Evolutionary conservation across 2,329 filamentous ascomycete species (phyloP).

Genomic region (Metarhizium guizhouense): DNA sequence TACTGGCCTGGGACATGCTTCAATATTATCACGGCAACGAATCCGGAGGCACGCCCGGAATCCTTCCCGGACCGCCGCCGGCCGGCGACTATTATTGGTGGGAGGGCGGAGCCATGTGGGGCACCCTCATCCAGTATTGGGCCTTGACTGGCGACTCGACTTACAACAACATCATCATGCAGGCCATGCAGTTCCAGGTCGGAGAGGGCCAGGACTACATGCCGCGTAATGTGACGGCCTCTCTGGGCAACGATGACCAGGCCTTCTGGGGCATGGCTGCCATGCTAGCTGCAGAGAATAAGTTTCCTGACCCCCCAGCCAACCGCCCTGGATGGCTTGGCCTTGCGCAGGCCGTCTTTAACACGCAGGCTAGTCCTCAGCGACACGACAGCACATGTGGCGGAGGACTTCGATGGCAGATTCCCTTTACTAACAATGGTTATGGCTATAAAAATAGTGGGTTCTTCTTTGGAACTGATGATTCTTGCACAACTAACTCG

Average conservation of each 20-base stretch:
- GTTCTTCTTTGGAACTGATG: conserved; percentile 7
- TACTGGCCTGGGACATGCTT: conserved; percentile 5
- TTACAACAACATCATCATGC: conserved; percentile 50
- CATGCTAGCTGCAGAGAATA: conserved; percentile 56
- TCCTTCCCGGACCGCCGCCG: conserved; percentile 39
- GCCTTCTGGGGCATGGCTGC: conserved; percentile 61
- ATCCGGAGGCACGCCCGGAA: conserved; percentile 4
- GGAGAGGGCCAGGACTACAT: conserved; percentile 48
- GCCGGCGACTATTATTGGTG: conserved; percentile 59
- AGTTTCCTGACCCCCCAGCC: conserved; percentile 48
- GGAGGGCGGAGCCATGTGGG: conserved; percentile 61
- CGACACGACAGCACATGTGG: background rate
- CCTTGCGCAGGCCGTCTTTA: background rate
- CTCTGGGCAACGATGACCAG: conserved; percentile 61
- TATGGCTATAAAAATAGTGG: conserved; percentile 65
- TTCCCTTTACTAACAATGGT: conserved; percentile 52
- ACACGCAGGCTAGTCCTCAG: background rate
- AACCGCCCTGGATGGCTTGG: conserved; percentile 33
- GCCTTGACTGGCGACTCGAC: conserved; percentile 54
- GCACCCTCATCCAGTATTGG: conserved; percentile 61
- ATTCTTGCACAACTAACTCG: no score
- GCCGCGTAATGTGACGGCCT: conserved; percentile 48
- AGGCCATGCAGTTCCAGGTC: conserved; percentile 48
- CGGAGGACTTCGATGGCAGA: background rate
- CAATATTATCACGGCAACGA: conserved; percentile 7